A percentile compares a stretch with the other conserved stretches of the same genome.
Conservation (phyloP, 345 rosid species). For the Iberis pinnata region DNA sequence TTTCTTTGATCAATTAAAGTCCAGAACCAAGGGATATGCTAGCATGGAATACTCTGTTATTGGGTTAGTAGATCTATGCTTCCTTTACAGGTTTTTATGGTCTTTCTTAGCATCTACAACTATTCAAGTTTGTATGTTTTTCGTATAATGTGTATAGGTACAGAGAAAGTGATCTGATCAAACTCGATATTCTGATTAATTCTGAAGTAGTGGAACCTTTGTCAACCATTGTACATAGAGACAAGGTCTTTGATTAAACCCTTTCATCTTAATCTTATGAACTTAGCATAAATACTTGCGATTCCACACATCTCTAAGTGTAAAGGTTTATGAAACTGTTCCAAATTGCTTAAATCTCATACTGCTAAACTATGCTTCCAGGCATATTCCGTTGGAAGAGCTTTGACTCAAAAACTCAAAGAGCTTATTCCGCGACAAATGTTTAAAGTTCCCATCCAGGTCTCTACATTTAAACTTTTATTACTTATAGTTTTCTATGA, state of each 20-base stretch:
- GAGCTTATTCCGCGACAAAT: slow-evolving; percentile 97
- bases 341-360: neutral
- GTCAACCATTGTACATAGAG: slow-evolving; percentile 88
- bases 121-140: neutral
- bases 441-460: slow-evolving; percentile 99
- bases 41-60: slow-evolving; percentile 92
- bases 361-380: slow-evolving; percentile 30
- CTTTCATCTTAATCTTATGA: neutral
- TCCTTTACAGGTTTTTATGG: neutral
- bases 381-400: slow-evolving; percentile 95
- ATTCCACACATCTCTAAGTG: slow-evolving; percentile 6
- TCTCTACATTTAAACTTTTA: slow-evolving; percentile 15
- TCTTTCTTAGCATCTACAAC: slow-evolving; percentile 7
- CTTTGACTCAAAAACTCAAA: slow-evolving; percentile 88
- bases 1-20: slow-evolving; percentile 93
- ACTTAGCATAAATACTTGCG: neutral
- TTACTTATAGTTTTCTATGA: neutral
- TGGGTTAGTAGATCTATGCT: slow-evolving; percentile 42
- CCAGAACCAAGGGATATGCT: slow-evolving; percentile 95
- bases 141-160: slow-evolving; percentile 44
- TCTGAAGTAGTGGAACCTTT: slow-evolving; percentile 82
- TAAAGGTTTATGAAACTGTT: slow-evolving; percentile 10
- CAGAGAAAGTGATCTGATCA: slow-evolving; percentile 70
- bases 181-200: slow-evolving; percentile 86
- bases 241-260: slow-evolving; percentile 47